Evolutionary conservation across 352 stramenopile genomes (phyloP), one percentile per base, ranked within the genome.

Genomic region (Phytopythium aichiense): DNA sequence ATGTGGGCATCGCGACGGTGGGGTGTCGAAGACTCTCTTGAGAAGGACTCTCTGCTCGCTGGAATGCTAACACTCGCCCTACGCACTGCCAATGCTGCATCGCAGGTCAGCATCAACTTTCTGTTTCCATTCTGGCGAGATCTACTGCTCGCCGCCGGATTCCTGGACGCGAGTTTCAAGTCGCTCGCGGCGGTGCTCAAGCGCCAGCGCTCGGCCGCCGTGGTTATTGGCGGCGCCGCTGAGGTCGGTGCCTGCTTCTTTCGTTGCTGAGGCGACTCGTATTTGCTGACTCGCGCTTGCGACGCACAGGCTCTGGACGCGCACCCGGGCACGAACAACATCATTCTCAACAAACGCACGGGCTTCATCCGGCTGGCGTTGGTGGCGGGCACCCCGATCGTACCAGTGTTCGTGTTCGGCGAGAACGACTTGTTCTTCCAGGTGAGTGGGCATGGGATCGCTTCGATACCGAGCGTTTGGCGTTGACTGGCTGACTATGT

Each of bases 371-470:
- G 79, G 25, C 64, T 93, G 13, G 82, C 81, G 12, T 64, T 93
- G 11, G 67, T 65, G 20, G 88, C 70, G 0, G 84, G 84, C 20
- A 77, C 71, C 28, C 63, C 76, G 2, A 37, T 93, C 16, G 78
- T 93, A 4, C 81, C 84, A 2, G 86, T 84, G 37, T 93, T 91
- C 43, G 59, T 58, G 12, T 86, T 93, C 71, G 84, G 84, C 43
- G 87, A 93, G 55, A 89, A 72, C 46, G 73, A 87, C 31, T 51
- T 88, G 40, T 86, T 66, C 55, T 73, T 69, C 35, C 74, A 83
- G 65, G 73, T 77, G 53, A 49, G 37, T 11, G 35, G 7, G 35
- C 35, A 15, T 40, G 6, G 35, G 2, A 40, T 40, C 35, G 8
- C 6, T 40, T 40, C 7, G 35, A 40, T 20, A 49, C 6, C 16